Base-by-base conservation (phyloP, 2,329 filamentous ascomycete species). In the Aspergillus sp. region DNA sequence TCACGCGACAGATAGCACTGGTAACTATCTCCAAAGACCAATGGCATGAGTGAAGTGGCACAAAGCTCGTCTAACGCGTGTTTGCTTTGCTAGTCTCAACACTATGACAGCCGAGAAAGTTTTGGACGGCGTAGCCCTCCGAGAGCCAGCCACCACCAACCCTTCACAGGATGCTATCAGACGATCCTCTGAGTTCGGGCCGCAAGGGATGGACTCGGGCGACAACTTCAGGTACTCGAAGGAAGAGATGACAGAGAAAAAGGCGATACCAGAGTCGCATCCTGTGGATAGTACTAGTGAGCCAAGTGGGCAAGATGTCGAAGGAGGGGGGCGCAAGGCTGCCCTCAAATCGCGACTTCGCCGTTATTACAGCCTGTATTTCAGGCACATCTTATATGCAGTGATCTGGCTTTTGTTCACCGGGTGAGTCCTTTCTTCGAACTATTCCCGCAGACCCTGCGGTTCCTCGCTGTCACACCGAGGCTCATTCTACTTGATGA, bases 331-430 rank as follows among this genome's bases (percentile, higher is more conserved):
- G 17, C 56, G 49, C 6, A 47, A 19, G 19, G 43, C 56, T 6
- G 27, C 51, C 9, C n/a, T 58, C 40, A 58, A 51, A 24, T 3
- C 17, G 21, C 39, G 40, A 15, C 24, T 24, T 55, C 68, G 63
- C 6, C 70, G 66, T 9, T 59, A 63, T 39, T 48, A 43, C 19
- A 43, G 52, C 43, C 54, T 43, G 14, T 58, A 62, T 40, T 23
- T 57, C 17, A 72, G 69, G 52, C 69, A 73, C 69, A 62, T 80
- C 45, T 69, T 78, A 46, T 83, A 85, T 70, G 60, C 80, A 35
- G 67, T 73, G 46, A 73, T 81, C 53, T 82, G 74, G 75, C 60
- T 78, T 19, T 59, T 83, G 54, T 83, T 84, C 66, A 84, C 82
- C 52, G 81, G 80, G 81, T 84, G 73, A 73, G 77, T 75, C 52